Percentiles rank a stretch among this genome's conserved stretches.
Evolutionary conservation across 108 stramenopile species (phyloP).

Genomic region (Pseudonitzschia multistriata): DNA sequence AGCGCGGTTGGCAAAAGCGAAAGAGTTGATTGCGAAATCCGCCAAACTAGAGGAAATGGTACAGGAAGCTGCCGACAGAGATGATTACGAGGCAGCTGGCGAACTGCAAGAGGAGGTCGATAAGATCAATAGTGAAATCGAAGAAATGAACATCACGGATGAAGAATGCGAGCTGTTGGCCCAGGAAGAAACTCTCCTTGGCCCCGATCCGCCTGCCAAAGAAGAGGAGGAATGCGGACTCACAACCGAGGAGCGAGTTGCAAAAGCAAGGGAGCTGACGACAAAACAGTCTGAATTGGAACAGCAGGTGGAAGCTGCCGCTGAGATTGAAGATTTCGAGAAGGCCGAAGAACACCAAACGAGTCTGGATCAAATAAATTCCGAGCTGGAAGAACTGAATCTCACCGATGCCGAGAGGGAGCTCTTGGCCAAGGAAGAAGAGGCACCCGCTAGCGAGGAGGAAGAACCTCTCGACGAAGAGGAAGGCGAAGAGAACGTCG

Average conservation of each 20-base stretch:
- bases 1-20: constrained; percentile 28
- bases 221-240: background rate
- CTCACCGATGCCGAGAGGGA: constrained; percentile 51
- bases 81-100: constrained; percentile 58
- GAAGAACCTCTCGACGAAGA: background rate
- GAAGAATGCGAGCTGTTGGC: constrained; percentile 44
- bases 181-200: constrained; percentile 13
- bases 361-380: constrained; percentile 27
- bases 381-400: constrained; percentile 36
- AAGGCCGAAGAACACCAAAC: constrained; percentile 48
- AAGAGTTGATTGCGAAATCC: constrained; percentile 25
- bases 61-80: constrained; percentile 45
- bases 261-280: constrained; percentile 33
- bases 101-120: constrained; percentile 46
- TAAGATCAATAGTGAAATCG: constrained; percentile 33
- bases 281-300: constrained; percentile 35
- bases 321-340: constrained; percentile 49
- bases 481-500: background rate
- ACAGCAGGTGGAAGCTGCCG: constrained; percentile 41
- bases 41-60: constrained; percentile 36
- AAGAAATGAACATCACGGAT: constrained; percentile 43
- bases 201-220: background rate
- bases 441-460: background rate
- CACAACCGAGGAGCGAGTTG: background rate
- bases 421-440: constrained; percentile 25